These are phyloP conservation scores for Chrysosphaeria jannelii DNA, from an alignment of 2,329 filamentous ascomycete species.

Conservation along the genomic window DNA sequence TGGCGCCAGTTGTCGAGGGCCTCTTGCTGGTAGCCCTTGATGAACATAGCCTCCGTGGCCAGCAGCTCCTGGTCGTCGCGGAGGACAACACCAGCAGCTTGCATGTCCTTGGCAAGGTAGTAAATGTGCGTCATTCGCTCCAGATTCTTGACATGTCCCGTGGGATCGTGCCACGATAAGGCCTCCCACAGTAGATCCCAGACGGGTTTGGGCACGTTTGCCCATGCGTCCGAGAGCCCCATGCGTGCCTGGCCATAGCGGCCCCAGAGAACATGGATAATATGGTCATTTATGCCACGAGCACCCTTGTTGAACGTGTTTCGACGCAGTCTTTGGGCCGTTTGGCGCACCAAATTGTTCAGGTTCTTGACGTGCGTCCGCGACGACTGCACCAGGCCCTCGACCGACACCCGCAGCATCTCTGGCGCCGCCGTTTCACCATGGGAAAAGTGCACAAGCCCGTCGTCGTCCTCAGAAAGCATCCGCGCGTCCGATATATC, in stretches of 20 bases:
- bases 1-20: slow-evolving; percentile 34
- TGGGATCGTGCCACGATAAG: slow-evolving; percentile 16
- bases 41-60: slow-evolving; percentile 37
- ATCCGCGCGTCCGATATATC: slow-evolving; percentile 1
- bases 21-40: slow-evolving; percentile 25
- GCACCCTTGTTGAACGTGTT: slow-evolving; percentile 8
- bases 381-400: slow-evolving; percentile 5
- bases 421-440: slow-evolving; percentile 1
- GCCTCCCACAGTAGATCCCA: slow-evolving; percentile 38
- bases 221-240: slow-evolving; percentile 15
- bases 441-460: no score
- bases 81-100: slow-evolving; percentile 22
- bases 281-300: slow-evolving; percentile 5
- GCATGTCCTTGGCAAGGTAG: slow-evolving; percentile 33
- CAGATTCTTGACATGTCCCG: slow-evolving; percentile 9
- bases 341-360: slow-evolving; percentile 7
- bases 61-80: slow-evolving; percentile 27
- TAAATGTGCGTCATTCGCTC: slow-evolving; percentile 30
- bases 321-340: slow-evolving; percentile 7
- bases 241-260: slow-evolving; percentile 17
- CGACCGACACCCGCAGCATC: slow-evolving; percentile 4
- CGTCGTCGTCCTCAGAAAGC: slow-evolving; percentile 7
- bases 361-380: slow-evolving; percentile 6
- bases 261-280: slow-evolving; percentile 13
- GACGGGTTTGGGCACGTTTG: slow-evolving; percentile 24